Evolutionary conservation across 495 filamentous ascomycete species (phyloP).

Genomic region (Lichina pygmaea): DNA sequence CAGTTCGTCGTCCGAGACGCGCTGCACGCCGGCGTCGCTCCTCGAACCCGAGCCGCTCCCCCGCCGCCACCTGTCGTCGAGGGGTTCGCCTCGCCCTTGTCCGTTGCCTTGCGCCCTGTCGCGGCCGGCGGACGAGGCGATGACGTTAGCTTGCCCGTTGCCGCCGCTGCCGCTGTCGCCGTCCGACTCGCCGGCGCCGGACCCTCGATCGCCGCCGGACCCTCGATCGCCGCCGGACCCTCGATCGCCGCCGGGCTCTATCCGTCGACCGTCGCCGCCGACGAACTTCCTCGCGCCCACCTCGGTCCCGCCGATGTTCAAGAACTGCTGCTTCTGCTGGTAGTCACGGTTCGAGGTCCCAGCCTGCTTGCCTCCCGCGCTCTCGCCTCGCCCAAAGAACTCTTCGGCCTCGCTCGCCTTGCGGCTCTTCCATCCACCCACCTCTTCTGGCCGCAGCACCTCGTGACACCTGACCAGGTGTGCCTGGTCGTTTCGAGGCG

Average conservation of each 20-base stretch:
- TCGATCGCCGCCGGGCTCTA: slow-evolving; percentile 19
- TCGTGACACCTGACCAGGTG: slow-evolving; percentile 54
- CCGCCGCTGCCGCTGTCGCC: neutral
- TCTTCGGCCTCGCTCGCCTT: slow-evolving; percentile 19
- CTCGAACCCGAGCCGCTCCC: slow-evolving; percentile 16
- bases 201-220: slow-evolving; percentile 17
- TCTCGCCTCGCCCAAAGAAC: slow-evolving; percentile 9
- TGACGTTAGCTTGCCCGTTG: neutral
- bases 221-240: slow-evolving; percentile 16
- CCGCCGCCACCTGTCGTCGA: slow-evolving; percentile 17
- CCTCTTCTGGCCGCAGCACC: slow-evolving; percentile 32
- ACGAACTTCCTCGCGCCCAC: slow-evolving; percentile 30
- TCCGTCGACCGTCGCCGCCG: slow-evolving; percentile 24
- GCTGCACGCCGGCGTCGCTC: slow-evolving; percentile 26
- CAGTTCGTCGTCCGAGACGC: slow-evolving; percentile 30
- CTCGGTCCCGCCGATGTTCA: slow-evolving; percentile 29
- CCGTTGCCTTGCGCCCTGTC: slow-evolving; percentile 5
- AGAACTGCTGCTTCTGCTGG: neutral
- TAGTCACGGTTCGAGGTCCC: slow-evolving; percentile 4
- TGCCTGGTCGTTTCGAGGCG: slow-evolving; percentile 54
- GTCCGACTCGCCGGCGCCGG: neutral
- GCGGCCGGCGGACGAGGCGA: neutral
- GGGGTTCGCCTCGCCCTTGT: slow-evolving; percentile 15
- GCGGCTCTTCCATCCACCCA: slow-evolving; percentile 26
- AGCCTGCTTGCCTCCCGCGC: no score